Conservation (phyloP, 2,329 filamentous ascomycete genomes). For the Amphichorda felina region DNA sequence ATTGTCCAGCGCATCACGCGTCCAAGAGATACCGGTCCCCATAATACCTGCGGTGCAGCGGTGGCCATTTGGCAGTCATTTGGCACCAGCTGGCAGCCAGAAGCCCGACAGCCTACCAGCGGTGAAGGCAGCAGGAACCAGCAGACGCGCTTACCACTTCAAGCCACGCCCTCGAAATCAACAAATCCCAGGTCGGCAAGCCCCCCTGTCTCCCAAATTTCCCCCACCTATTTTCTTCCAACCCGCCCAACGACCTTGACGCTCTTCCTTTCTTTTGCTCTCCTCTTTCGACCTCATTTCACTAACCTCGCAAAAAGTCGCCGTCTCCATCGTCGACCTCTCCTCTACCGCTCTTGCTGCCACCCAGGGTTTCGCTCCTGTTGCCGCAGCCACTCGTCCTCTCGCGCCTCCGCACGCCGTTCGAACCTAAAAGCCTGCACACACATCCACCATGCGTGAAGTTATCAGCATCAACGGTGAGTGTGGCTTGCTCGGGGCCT, state of each 20-base stretch:
- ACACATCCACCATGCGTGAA: constrained; percentile 76
- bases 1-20: no score
- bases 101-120: no score
- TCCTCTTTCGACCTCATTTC: constrained; percentile 2
- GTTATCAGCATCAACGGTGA: constrained; percentile 98
- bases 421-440: no score
- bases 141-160: constrained; percentile 5
- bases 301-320: not conserved
- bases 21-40: no score
- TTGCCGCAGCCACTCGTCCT: constrained; percentile 3
- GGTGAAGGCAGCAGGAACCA: constrained; percentile 2
- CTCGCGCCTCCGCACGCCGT: not conserved
- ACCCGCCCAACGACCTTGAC: not conserved
- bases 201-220: constrained; percentile 1
- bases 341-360: not conserved
- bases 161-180: constrained; percentile 15
- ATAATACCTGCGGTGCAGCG: no score
- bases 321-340: not conserved
- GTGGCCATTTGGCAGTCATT: no score
- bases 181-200: constrained; percentile 22
- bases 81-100: no score
- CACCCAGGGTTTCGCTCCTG: no score
- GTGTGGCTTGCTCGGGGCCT: constrained; percentile 18
- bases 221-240: constrained; percentile 1
- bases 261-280: constrained; percentile 1